Conservation (phyloP, 202 grass and related monocot genomes). For the Sporobolus alterniflorus region DNA sequence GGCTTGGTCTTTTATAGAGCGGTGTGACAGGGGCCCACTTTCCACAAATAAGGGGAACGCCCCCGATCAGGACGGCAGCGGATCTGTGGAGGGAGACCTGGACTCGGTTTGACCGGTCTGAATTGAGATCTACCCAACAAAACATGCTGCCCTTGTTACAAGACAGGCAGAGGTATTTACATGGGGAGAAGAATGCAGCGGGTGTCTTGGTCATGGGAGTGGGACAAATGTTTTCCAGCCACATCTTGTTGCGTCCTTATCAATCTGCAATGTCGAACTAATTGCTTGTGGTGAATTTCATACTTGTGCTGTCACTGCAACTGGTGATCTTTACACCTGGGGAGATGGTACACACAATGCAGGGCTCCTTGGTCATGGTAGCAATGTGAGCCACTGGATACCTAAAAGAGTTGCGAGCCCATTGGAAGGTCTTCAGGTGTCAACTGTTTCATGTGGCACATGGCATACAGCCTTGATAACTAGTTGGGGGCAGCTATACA, state of each 20-base stretch:
- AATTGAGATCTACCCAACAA: too few relatives aligned
- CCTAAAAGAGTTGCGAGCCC: slow-evolving; percentile 94
- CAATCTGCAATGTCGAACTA: slow-evolving; percentile 69
- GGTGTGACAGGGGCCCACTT: too few relatives aligned
- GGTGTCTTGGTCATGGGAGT: slow-evolving; percentile 87
- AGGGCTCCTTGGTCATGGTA: slow-evolving; percentile 96
- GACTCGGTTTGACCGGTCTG: too few relatives aligned
- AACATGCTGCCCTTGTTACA: slow-evolving; percentile 87
- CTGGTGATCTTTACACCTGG: slow-evolving; percentile 97
- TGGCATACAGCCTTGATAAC: slow-evolving; percentile 98
- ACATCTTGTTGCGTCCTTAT: slow-evolving; percentile 81
- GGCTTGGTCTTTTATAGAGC: too few relatives aligned
- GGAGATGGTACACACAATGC: slow-evolving; percentile 95
- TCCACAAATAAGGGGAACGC: too few relatives aligned
- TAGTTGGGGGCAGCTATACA: slow-evolving; percentile 76
- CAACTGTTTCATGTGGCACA: slow-evolving; percentile 86
- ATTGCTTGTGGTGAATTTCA: slow-evolving; percentile 96
- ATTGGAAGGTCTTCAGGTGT: slow-evolving; percentile 86
- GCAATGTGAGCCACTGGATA: slow-evolving; percentile 90
- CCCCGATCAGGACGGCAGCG: too few relatives aligned
- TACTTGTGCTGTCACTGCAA: slow-evolving; percentile 84
- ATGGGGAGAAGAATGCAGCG: slow-evolving; percentile 94
- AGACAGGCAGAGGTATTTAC: slow-evolving; percentile 92
- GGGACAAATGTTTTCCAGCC: slow-evolving; percentile 75
- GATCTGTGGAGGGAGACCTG: too few relatives aligned